A percentile compares a stretch with the other conserved stretches of the same genome.
Evolutionary conservation across 768 basidiomycete species (phyloP).

Genomic region (Obba rivulosa): DNA sequence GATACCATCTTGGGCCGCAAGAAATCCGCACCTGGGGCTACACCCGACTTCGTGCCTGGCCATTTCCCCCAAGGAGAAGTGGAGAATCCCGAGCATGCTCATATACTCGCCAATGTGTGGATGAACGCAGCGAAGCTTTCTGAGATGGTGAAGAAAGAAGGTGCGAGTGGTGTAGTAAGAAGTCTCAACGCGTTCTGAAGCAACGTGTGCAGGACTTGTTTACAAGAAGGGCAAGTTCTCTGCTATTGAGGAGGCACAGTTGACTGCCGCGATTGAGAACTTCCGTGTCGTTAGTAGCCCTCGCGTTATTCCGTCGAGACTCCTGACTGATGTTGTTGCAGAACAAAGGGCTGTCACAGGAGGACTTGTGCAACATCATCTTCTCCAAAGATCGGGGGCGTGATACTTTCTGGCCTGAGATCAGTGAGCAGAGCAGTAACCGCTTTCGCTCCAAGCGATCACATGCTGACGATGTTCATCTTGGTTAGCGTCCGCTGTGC

Average conservation of each 20-base stretch:
- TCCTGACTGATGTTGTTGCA: constrained; percentile 16
- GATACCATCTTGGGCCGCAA: constrained; percentile 36
- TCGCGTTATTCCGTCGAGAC: not conserved
- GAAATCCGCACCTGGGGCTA: constrained; percentile 4
- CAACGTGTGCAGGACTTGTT: constrained; percentile 51
- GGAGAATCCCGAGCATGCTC: constrained; percentile 51
- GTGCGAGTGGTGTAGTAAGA: constrained; percentile 27
- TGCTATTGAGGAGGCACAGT: constrained; percentile 64
- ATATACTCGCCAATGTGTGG: constrained; percentile 76
- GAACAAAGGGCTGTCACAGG: constrained; percentile 47
- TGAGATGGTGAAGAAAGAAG: constrained; percentile 64
- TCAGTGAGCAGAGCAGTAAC: constrained; percentile 52
- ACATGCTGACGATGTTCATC: not conserved
- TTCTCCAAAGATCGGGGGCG: constrained; percentile 61
- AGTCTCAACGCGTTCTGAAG: not conserved
- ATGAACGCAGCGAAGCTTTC: constrained; percentile 62
- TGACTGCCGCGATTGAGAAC: constrained; percentile 57
- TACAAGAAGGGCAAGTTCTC: constrained; percentile 90
- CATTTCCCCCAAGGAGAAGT: constrained; percentile 32
- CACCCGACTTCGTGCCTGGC: not conserved
- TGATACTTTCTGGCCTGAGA: constrained; percentile 76
- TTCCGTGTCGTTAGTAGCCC: constrained; percentile 48
- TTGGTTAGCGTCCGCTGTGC: constrained; percentile 56
- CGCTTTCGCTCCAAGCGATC: not conserved
- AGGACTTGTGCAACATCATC: constrained; percentile 57